Evolutionary conservation across 345 rosid genomes (phyloP).

Genomic region (Adansonia digitata): DNA sequence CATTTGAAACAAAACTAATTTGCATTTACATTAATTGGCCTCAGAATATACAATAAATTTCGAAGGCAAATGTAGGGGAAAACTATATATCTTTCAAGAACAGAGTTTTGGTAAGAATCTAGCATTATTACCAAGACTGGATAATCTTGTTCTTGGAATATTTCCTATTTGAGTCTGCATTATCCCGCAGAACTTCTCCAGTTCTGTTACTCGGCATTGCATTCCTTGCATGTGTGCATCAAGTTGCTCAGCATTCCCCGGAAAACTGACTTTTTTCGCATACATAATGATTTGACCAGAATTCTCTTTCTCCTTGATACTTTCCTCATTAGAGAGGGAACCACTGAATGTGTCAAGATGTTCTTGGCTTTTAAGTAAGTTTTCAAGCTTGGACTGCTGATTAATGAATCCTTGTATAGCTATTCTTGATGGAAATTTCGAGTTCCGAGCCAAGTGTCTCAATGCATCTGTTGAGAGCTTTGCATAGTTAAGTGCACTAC

Average conservation of each 20-base stretch:
- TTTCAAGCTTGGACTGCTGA: constrained; percentile 22
- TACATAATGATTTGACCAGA: constrained; percentile 8
- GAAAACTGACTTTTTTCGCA: constrained; percentile 15
- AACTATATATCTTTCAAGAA: constrained; percentile 17
- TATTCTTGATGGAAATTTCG: constrained; percentile 35
- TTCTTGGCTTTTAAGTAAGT: neutral
- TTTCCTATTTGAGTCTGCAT: constrained; percentile 26
- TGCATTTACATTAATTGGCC: constrained; percentile 9
- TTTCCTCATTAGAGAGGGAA: constrained; percentile 1
- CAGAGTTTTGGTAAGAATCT: constrained; percentile 37
- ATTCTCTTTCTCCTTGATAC: neutral
- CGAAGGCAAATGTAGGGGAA: neutral
- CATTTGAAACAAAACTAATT: neutral
- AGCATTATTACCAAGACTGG: constrained; percentile 19
- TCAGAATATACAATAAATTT: neutral
- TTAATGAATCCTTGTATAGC: constrained; percentile 25
- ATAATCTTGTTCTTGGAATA: constrained; percentile 20
- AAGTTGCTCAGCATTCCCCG: constrained; percentile 15
- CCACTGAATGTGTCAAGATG: neutral
- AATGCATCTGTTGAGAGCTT: constrained; percentile 38
- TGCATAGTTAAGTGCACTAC: constrained; percentile 29
- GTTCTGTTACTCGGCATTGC: constrained; percentile 18
- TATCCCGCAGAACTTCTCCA: constrained; percentile 22
- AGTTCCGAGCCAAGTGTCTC: constrained; percentile 30
- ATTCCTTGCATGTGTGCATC: constrained; percentile 21